phyloP scores from a whole-genome alignment of 192 early-diverging fungal species.

The Podila clonocystis region DNA sequence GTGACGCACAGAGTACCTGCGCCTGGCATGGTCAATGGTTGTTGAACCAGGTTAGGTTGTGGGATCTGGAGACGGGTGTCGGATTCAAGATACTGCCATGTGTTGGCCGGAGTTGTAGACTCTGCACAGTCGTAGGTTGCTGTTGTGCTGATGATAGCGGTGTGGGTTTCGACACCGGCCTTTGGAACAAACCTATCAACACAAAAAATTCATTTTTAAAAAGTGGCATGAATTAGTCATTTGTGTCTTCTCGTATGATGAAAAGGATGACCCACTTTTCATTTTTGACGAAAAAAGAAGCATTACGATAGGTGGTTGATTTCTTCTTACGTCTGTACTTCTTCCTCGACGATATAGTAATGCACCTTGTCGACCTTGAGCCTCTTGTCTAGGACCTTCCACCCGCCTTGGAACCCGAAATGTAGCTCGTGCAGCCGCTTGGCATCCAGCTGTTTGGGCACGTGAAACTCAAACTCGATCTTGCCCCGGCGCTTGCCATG shows the following conservation, averaged over 20 bases:
- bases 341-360: conserved; percentile 38
- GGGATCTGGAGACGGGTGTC: conserved; percentile 29
- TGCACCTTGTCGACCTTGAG: conserved; percentile 29
- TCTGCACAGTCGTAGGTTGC: conserved; percentile 17
- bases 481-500: conserved; percentile 29
- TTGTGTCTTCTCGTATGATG: not conserved
- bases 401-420: conserved; percentile 30
- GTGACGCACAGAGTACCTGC: conserved; percentile 7
- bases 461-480: conserved; percentile 40
- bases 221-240: not conserved
- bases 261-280: too few species aligned
- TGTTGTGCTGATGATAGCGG: conserved; percentile 26
- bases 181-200: conserved; percentile 15
- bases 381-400: conserved; percentile 17
- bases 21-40: conserved; percentile 3
- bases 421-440: conserved; percentile 22
- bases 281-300: too few species aligned
- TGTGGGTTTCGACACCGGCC: not conserved
- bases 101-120: conserved; percentile 2
- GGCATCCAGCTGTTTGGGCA: conserved; percentile 28
- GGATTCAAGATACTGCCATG: conserved; percentile 11
- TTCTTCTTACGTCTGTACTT: conserved; percentile 25
- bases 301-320: too few species aligned
- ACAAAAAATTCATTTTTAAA: too few species aligned
- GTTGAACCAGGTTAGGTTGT: conserved; percentile 16